phyloP scores from a whole-genome alignment of 352 stramenopile genomes.

The Blastocystis sp. region DNA sequence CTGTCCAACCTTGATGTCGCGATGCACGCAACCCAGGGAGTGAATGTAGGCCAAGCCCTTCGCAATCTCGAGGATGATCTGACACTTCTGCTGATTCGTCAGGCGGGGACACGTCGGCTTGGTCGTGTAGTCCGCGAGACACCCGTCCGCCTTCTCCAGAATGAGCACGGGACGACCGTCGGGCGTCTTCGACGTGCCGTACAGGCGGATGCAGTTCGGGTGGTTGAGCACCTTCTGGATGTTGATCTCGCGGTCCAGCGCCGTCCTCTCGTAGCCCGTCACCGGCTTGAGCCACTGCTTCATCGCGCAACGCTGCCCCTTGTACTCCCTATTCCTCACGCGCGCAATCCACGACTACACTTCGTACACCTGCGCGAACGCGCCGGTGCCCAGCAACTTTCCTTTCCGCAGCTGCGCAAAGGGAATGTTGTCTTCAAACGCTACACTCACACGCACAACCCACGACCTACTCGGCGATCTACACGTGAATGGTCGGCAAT shows the following conservation, averaged over 20 bases:
- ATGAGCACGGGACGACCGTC: background rate
- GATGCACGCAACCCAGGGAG: conserved; percentile 20
- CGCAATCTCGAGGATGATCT: conserved; percentile 52
- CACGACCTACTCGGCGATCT: background rate
- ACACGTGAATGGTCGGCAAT: background rate
- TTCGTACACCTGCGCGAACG: conserved; percentile 15
- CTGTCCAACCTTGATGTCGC: conserved; percentile 20
- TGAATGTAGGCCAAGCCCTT: conserved; percentile 43
- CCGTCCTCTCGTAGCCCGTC: background rate
- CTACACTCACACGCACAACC: background rate
- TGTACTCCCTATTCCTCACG: background rate
- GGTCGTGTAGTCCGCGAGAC: background rate
- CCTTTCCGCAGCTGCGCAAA: background rate
- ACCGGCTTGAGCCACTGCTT: background rate
- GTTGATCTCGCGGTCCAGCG: conserved; percentile 12
- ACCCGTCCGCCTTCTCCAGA: conserved; percentile 19
- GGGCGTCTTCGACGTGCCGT: background rate
- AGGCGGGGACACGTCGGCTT: background rate
- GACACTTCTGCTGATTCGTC: conserved; percentile 23
- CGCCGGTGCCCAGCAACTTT: background rate
- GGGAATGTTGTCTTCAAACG: conserved; percentile 14
- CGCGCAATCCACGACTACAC: background rate
- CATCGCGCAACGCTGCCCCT: background rate
- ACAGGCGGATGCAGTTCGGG: conserved; percentile 13
- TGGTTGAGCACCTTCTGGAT: conserved; percentile 32